phyloP scores from a whole-genome alignment of 192 early-diverging fungal species.

The Phlyctochytrium planicorne region DNA sequence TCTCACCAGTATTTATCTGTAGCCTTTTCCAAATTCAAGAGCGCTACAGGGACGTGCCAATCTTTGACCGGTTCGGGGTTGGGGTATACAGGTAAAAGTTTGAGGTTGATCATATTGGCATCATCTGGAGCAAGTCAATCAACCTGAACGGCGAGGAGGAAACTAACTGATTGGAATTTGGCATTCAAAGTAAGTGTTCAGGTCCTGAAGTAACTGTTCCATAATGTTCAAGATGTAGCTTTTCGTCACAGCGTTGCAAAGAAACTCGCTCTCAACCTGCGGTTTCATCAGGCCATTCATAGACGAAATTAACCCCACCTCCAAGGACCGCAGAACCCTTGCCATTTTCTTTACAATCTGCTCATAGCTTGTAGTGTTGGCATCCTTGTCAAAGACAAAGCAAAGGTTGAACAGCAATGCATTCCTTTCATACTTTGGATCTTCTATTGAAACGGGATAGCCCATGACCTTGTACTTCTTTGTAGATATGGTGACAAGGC shows the following conservation, averaged over 20 bases:
- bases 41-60: slow-evolving; percentile 79
- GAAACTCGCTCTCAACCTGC: slow-evolving; percentile 61
- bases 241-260: slow-evolving; percentile 46
- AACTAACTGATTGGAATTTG: slow-evolving; percentile 80
- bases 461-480: slow-evolving; percentile 70
- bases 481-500: slow-evolving; percentile 73
- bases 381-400: slow-evolving; percentile 95
- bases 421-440: slow-evolving; percentile 73
- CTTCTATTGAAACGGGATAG: slow-evolving; percentile 68
- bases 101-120: slow-evolving; percentile 78
- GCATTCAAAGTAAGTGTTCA: slow-evolving; percentile 88
- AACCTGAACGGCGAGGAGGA: not conserved
- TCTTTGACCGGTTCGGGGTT: slow-evolving; percentile 75
- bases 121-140: slow-evolving; percentile 52
- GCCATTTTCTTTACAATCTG: slow-evolving; percentile 88
- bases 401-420: slow-evolving; percentile 89
- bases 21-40: slow-evolving; percentile 61
- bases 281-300: slow-evolving; percentile 13
- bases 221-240: slow-evolving; percentile 69
- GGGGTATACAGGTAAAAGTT: slow-evolving; percentile 77
- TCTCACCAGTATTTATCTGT: slow-evolving; percentile 88
- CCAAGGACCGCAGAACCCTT: slow-evolving; percentile 73
- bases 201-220: slow-evolving; percentile 80
- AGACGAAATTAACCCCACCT: slow-evolving; percentile 55
- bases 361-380: slow-evolving; percentile 65